Base-by-base conservation (phyloP, 1,284 basidiomycete genomes). In the Naganishia cerealis region DNA sequence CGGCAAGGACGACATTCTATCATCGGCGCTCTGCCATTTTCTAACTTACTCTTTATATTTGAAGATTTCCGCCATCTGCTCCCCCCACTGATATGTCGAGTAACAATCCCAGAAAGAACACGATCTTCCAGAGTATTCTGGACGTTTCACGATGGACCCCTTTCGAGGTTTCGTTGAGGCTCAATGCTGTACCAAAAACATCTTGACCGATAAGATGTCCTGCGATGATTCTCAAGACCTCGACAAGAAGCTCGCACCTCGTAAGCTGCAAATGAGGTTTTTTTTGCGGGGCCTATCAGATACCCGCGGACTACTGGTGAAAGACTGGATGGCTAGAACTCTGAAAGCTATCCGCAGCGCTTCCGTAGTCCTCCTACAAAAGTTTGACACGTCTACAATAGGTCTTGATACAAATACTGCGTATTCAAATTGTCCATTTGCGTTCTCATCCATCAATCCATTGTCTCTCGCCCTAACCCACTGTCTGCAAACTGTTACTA, bases 401-500 rank as follows among this genome's bases (percentile, higher is more conserved):
- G n/a, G 26, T 21, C 21, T 24, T 59, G 13, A 24, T 59, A 59
- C 57, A 33, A 59, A 58, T 21, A 43, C 24, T 33, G n/a, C 54
- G 33, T 56, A 36, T 54, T 56, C 36, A 15, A 56, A 56, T 56
- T 33, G 55, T 59, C 26, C 40, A 33, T 29, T 26, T 36, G 7
- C 4, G n/a, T 58, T 5, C 33, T n/a, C 42, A 43, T 36, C n/a
- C 33, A 6, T 21, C 9, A 57, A 13, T 40, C 16, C 38, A 21
- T 26, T 0, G 26, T 21, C 26, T 15, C 26, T 18, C 12, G 15
- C n/a, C 9, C 54, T 38, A 63, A 33, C 36, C 61, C 24, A 43
- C 50, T 16, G 61, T 50, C 50, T 54, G 50, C 13, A 54, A 40
- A 43, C 61, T 63, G 43, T 36, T 63, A 33, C 10, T 29, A 26